A percentile compares a stretch with the other conserved stretches of the same genome.
phyloP scores from a whole-genome alignment of 2,329 filamentous ascomycete species.

The Westerdykella sp. region DNA sequence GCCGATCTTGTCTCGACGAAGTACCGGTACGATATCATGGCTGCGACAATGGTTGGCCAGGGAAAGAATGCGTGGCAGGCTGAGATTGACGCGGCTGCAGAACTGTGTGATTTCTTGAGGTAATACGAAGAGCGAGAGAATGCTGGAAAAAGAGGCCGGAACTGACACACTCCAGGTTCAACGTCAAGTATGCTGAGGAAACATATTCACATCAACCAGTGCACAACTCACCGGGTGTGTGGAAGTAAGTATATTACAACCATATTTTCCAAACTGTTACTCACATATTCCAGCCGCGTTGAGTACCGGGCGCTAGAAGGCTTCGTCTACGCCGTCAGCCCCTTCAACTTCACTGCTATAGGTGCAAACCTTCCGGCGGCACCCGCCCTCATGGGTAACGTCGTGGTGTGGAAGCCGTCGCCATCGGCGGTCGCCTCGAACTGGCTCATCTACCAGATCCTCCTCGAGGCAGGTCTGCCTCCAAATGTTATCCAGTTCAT shows the following conservation, averaged over 20 bases:
- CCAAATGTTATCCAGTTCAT: conserved; percentile 89
- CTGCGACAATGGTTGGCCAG: conserved; percentile 90
- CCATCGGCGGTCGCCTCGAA: conserved; percentile 83
- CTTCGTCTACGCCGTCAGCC: conserved; percentile 89
- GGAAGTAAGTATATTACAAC: conserved; percentile 57
- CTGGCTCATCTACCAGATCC: conserved; percentile 83
- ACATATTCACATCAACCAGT: conserved; percentile 80
- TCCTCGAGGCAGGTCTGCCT: conserved; percentile 85
- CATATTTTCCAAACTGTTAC: conserved; percentile 2
- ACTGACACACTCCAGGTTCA: conserved; percentile 52
- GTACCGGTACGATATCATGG: conserved; percentile 96
- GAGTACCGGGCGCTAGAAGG: conserved; percentile 88
- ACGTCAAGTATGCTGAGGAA: conserved; percentile 89
- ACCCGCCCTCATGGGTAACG: conserved; percentile 86
- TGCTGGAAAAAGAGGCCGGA: not conserved
- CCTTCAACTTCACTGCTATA: conserved; percentile 97
- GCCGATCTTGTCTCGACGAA: conserved; percentile 85
- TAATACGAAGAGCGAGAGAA: conserved; percentile 10
- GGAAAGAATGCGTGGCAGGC: conserved; percentile 99
- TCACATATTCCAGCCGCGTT: conserved; percentile 51
- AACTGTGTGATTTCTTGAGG: conserved; percentile 85
- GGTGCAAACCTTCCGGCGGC: conserved; percentile 78
- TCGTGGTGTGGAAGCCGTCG: conserved; percentile 95
- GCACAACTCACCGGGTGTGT: conserved; percentile 76
- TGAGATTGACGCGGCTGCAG: conserved; percentile 94